phyloP scores from a whole-genome alignment of 2,329 filamentous ascomycete species.

The Metarhizium rileyi region DNA sequence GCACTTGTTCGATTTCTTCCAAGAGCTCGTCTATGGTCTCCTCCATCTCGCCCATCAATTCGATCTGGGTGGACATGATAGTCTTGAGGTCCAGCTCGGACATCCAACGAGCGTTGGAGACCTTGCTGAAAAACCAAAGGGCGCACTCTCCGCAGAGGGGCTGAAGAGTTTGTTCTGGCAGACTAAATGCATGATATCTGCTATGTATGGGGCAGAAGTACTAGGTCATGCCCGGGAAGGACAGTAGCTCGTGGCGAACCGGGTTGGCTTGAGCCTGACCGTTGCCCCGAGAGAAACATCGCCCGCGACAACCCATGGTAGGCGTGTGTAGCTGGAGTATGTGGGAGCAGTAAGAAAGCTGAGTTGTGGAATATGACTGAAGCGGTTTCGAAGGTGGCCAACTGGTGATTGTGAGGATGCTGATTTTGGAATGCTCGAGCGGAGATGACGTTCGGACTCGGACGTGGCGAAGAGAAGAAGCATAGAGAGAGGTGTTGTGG shows the following conservation, averaged over 20 bases:
- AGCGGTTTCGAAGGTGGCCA: neutral
- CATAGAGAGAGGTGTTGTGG: too few relatives aligned
- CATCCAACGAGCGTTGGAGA: constrained; percentile 13
- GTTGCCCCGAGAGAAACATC: constrained; percentile 13
- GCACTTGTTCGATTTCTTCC: constrained; percentile 1
- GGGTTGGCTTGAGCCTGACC: neutral
- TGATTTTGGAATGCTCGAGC: neutral
- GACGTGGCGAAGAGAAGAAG: neutral
- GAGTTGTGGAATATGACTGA: constrained; percentile 11
- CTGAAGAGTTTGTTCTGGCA: constrained; percentile 10
- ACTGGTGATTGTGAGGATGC: neutral
- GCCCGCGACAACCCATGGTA: constrained; percentile 15
- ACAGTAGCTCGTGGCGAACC: constrained; percentile 13
- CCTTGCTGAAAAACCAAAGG: constrained; percentile 16
- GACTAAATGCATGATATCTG: constrained; percentile 17
- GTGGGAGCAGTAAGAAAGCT: neutral
- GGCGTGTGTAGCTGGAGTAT: neutral
- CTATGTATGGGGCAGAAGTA: constrained; percentile 22
- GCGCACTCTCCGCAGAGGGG: constrained; percentile 25
- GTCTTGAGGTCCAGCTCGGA: constrained; percentile 10
- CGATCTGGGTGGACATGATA: constrained; percentile 2
- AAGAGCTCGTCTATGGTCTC: constrained; percentile 5
- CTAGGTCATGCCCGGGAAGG: constrained; percentile 14
- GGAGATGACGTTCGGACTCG: neutral
- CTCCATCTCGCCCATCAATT: neutral